Evolutionary conservation across 169 alveolate genomes (phyloP).

Genomic region (Plasmodium gaboni): DNA sequence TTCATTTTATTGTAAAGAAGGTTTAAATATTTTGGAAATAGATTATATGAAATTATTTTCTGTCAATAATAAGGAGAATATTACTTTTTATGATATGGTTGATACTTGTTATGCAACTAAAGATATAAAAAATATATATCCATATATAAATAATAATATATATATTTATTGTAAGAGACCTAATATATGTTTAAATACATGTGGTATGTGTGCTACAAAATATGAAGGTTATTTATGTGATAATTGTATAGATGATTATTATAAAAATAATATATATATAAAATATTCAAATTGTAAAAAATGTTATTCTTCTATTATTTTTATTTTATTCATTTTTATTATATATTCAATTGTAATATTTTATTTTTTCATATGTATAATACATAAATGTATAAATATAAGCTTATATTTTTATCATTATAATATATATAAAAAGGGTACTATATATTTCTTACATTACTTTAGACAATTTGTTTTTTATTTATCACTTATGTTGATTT

Average conservation of each 20-base stretch:
- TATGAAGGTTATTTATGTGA: conserved; percentile 70
- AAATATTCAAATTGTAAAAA: conserved; percentile 55
- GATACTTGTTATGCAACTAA: conserved; percentile 42
- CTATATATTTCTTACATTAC: conserved; percentile 66
- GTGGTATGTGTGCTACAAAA: conserved; percentile 61
- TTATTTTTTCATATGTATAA: conserved; percentile 21
- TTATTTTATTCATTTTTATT: conserved; percentile 14
- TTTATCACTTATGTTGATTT: conserved; percentile 51
- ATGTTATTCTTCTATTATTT: conserved; percentile 27
- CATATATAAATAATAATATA: conserved; percentile 66
- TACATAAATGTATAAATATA: conserved; percentile 48
- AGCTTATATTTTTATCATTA: conserved; percentile 66
- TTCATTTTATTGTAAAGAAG: conserved; percentile 34
- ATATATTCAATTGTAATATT: conserved; percentile 28
- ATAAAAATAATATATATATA: conserved; percentile 59
- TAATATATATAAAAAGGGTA: conserved; percentile 48
- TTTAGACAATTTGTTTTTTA: conserved; percentile 70
- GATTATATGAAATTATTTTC: conserved; percentile 47
- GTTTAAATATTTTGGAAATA: conserved; percentile 42
- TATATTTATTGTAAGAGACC: conserved; percentile 59
- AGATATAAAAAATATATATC: conserved; percentile 56
- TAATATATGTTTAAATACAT: conserved; percentile 50
- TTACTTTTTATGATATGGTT: conserved; percentile 12
- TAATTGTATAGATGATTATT: conserved; percentile 63
- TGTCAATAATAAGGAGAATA: conserved; percentile 30